Percentiles rank a stretch among this genome's conserved stretches.
Evolutionary conservation across 2,329 filamentous ascomycete genomes (phyloP).

Genomic region (Arthrinium puccinioides): DNA sequence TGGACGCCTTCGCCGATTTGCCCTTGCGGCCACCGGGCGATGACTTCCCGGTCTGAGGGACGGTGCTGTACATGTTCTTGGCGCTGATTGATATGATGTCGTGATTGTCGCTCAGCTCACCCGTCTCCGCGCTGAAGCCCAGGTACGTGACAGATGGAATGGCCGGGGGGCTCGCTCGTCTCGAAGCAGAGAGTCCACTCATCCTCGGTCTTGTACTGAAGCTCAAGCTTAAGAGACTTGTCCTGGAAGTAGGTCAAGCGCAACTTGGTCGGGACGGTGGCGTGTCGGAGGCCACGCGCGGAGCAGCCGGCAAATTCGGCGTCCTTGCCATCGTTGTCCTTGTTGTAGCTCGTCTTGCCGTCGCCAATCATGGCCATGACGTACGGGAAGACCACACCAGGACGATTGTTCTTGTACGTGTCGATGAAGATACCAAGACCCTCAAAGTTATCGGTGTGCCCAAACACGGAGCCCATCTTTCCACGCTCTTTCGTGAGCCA

Average conservation of each 20-base stretch:
- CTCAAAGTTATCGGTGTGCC: constrained; percentile 81
- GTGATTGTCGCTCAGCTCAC: constrained; percentile 95
- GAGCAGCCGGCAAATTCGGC: constrained; percentile 94
- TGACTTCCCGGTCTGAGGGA: constrained; percentile 37
- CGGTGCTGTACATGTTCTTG: constrained; percentile 75
- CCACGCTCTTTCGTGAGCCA: constrained; percentile 95
- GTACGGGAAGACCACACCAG: constrained; percentile 91
- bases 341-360: constrained; percentile 82
- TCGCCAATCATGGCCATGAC: constrained; percentile 98
- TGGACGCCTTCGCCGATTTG: constrained; percentile 32
- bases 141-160: constrained; percentile 73
- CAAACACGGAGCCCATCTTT: constrained; percentile 76
- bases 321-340: constrained; percentile 87
- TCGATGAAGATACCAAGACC: constrained; percentile 94
- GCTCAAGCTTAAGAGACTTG: constrained; percentile 79
- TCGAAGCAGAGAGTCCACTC: constrained; percentile 90
- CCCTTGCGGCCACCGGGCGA: constrained; percentile 28
- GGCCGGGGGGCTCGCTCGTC: constrained; percentile 58
- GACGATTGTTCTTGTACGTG: constrained; percentile 99
- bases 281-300: constrained; percentile 80
- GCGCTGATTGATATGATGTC: constrained; percentile 85
- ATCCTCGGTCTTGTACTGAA: constrained; percentile 88
- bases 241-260: constrained; percentile 95
- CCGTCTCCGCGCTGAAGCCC: constrained; percentile 81
- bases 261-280: constrained; percentile 73